phyloP scores from a whole-genome alignment of 2,329 filamentous ascomycete genomes.

The Apiospora hydei region DNA sequence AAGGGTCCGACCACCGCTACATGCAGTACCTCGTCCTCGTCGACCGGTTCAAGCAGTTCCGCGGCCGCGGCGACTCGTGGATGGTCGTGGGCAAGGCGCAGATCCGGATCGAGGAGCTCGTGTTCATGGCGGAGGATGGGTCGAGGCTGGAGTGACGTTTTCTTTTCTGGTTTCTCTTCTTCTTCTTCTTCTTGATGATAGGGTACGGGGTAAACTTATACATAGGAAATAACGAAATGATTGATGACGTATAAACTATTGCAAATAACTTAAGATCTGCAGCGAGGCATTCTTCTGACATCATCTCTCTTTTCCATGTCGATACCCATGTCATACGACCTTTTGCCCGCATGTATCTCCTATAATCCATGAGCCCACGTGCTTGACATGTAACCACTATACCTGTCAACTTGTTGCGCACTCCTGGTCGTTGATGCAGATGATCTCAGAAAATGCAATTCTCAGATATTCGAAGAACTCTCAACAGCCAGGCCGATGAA shows the following conservation, averaged over 20 bases:
- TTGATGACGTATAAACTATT: background rate
- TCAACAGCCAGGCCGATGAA: background rate
- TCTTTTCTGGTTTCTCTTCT: background rate
- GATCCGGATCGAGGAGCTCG: slow-evolving; percentile 40
- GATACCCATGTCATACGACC: too few relatives aligned
- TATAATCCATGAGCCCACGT: too few relatives aligned
- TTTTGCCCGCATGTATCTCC: too few relatives aligned
- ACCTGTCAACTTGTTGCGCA: too few relatives aligned
- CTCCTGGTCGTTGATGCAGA: too few relatives aligned
- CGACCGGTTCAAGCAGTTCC: slow-evolving; percentile 35
- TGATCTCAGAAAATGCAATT: too few relatives aligned
- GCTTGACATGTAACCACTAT: too few relatives aligned
- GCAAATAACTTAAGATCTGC: background rate
- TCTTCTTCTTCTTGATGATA: background rate
- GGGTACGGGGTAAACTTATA: background rate
- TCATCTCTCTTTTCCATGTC: background rate
- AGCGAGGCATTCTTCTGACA: background rate
- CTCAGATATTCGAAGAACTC: background rate
- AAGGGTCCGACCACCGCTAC: slow-evolving; percentile 32
- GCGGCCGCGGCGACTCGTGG: slow-evolving; percentile 29
- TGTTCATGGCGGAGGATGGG: slow-evolving; percentile 31
- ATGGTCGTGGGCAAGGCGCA: slow-evolving; percentile 36
- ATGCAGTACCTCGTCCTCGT: slow-evolving; percentile 36
- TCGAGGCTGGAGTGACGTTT: background rate
- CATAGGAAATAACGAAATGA: background rate